phyloP scores from a whole-genome alignment of 345 rosid species.

The Eucalyptus shirleyi region DNA sequence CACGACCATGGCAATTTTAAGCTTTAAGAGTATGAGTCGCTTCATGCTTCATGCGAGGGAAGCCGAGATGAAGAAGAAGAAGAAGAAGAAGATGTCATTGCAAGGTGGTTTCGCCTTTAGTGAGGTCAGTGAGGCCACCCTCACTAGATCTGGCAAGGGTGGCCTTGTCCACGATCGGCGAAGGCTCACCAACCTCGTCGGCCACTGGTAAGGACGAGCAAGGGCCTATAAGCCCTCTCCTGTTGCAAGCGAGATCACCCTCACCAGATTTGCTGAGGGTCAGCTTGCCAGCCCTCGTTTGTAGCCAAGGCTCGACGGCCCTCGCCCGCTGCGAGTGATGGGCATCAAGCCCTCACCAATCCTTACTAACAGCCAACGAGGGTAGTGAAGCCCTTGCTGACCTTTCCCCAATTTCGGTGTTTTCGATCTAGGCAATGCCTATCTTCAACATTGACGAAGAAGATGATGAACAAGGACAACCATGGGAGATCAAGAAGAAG shows the following conservation, averaged over 20 bases:
- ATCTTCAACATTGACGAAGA: no score
- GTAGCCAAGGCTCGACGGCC: accelerated
- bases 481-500: no score
- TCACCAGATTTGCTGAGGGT: accelerated
- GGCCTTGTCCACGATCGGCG: accelerated
- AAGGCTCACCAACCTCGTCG: accelerated
- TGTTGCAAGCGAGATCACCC: accelerated
- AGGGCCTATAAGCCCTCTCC: no score
- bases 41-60: accelerated
- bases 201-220: accelerated
- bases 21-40: accelerated
- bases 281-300: accelerated
- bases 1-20: accelerated
- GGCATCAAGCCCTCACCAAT: accelerated
- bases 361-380: accelerated
- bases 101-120: no score
- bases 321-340: accelerated
- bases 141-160: accelerated
- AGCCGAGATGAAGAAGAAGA: no score
- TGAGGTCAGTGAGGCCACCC: accelerated
- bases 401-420: no score
- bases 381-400: accelerated
- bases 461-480: no score
- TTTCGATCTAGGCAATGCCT: no score
- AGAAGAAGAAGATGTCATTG: no score